Evolutionary conservation across 1,284 basidiomycete species (phyloP).

Genomic region (Ceratobasidium sp.): DNA sequence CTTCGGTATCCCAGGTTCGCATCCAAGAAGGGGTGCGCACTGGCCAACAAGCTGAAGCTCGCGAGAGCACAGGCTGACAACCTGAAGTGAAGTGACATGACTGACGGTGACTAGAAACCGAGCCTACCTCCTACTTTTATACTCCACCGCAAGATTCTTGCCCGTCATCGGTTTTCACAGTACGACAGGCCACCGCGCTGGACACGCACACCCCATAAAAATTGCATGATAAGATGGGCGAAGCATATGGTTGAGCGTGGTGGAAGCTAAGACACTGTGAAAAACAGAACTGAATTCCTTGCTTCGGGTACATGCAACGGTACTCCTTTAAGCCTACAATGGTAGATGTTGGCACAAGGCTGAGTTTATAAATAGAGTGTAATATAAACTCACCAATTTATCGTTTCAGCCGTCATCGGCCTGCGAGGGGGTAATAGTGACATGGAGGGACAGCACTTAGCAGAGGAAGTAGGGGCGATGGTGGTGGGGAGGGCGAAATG

Average conservation of each 20-base stretch:
- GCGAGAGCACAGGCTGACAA: background rate
- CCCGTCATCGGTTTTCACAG: conserved; percentile 1
- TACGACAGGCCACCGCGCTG: background rate
- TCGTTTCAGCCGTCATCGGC: too few relatives aligned
- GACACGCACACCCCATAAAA: background rate
- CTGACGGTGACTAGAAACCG: background rate
- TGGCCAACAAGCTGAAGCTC: background rate
- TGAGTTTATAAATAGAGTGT: too few relatives aligned
- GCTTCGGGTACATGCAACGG: too few relatives aligned
- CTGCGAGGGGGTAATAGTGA: too few relatives aligned
- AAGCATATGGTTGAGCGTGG: background rate
- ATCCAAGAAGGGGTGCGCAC: conserved; percentile 28
- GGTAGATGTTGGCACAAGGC: too few relatives aligned
- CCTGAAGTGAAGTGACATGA: background rate
- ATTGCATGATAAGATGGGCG: background rate
- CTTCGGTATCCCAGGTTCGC: conserved; percentile 31
- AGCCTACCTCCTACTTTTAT: conserved; percentile 6
- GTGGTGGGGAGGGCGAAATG: too few relatives aligned
- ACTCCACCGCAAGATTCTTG: background rate
- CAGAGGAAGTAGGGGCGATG: too few relatives aligned
- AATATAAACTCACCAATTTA: too few relatives aligned
- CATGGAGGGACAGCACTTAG: too few relatives aligned
- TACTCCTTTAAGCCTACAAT: too few relatives aligned
- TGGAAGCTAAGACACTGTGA: too few relatives aligned
- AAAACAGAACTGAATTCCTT: too few relatives aligned